Evolutionary conservation across 345 rosid species (phyloP), one percentile per base, ranked within the genome.

Genomic region (Bruguiera gymnorhiza): DNA sequence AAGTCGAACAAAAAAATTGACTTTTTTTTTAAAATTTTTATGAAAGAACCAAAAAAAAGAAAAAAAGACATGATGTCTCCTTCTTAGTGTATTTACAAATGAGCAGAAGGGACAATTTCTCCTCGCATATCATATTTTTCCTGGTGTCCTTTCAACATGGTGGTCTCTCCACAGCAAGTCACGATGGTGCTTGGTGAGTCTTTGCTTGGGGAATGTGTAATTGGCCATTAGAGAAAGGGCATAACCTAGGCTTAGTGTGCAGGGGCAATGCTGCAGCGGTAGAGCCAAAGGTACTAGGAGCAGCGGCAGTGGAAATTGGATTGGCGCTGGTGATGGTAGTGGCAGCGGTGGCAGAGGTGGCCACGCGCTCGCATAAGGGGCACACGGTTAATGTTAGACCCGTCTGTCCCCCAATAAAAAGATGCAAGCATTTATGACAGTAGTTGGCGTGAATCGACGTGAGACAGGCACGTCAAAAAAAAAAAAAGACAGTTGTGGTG

Each of bases 281-380:
- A 53, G 51, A 57, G 69, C 51, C 11, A 46, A 46, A 11, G 32
- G 69, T 34, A 34, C 32, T 0, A 3, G 36, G 36, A 32, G 36
- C 36, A 6, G 9, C 0, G 21, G 55, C 3, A 48, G 71, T 13
- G 55, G 70, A 29, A 2, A 43, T 24, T 6, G 73, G 54, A 16
- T 50, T n/a, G 32, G 50, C 32, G 58, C 54, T 34, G 1, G 70
- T 36, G 9, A 72, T 24, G 20, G 76, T 5, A 34, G 52, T 7
- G 7, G 83, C 30, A 11, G 67, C 5, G 1, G 77, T 3, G 37
- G 60, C 29, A 51, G 89, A 75, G 82, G 97, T 80, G 75, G 92
- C 87, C 13, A 91, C 93, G 58, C 97, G 94, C 83, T 90, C 97
- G 62, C 99, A 95, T 20, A 97, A 95, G 51, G 99, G 99, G 72